A percentile compares a stretch with the other conserved stretches of the same genome.
phyloP scores from a whole-genome alignment of 1,284 basidiomycete species.

The Leccinum fuscescens region DNA sequence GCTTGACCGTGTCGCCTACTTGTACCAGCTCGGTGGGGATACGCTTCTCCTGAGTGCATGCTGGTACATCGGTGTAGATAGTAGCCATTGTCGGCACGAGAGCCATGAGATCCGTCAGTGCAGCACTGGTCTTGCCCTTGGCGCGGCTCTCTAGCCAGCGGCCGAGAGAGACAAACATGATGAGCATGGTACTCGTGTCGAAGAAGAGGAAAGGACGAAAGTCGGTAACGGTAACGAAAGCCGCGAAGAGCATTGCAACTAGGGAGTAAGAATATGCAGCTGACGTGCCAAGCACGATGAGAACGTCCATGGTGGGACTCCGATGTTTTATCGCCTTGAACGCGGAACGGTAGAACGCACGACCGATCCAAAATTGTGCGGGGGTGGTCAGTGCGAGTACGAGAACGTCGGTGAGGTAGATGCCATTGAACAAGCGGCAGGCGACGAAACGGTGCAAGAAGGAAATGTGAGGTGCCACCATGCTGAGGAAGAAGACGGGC shows the following conservation, averaged over 20 bases:
- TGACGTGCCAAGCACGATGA: conserved; percentile 93
- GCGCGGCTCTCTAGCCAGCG: conserved; percentile 95
- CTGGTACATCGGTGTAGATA: conserved; percentile 84
- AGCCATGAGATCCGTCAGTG: conserved; percentile 93
- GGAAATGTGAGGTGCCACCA: conserved; percentile 80
- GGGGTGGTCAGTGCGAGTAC: conserved; percentile 85
- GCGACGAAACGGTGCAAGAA: conserved; percentile 52
- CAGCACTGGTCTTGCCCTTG: conserved; percentile 95
- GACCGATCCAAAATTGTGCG: conserved; percentile 90
- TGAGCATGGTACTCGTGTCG: conserved; percentile 98
- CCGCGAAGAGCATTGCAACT: conserved; percentile 65
- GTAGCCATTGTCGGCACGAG: conserved; percentile 94
- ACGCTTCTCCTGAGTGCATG: conserved; percentile 81
- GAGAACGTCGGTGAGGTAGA: conserved; percentile 86
- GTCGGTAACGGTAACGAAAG: conserved; percentile 61
- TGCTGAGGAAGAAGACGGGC: conserved; percentile 90
- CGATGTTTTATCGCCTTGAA: conserved; percentile 90
- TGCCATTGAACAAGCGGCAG: conserved; percentile 53
- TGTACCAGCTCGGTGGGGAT: conserved; percentile 95
- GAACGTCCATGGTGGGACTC: conserved; percentile 94
- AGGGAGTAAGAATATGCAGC: conserved; percentile 92
- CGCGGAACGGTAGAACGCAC: conserved; percentile 85
- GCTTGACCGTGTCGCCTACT: conserved; percentile 90
- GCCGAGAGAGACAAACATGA: conserved; percentile 95
- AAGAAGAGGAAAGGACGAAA: conserved; percentile 92